Conservation (phyloP, 1,284 basidiomycete genomes). For the Cryptococcus sp. region DNA sequence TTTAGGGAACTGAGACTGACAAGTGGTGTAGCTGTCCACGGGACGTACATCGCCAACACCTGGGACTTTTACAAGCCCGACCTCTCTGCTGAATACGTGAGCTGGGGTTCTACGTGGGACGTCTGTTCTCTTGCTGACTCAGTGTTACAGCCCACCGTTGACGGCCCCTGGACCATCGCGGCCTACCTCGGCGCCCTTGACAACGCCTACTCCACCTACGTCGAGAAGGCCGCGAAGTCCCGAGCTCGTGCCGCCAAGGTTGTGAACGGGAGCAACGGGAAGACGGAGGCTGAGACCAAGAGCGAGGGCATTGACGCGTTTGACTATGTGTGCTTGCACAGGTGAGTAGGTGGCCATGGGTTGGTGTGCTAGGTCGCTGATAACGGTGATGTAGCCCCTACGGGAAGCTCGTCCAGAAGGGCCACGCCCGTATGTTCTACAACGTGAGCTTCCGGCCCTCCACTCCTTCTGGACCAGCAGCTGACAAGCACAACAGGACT, state of each 20-base stretch:
- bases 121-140: not conserved
- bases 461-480: not conserved
- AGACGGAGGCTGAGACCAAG: conserved; percentile 39
- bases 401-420: conserved; percentile 98
- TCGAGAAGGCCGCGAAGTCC: conserved; percentile 71
- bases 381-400: conserved; percentile 60
- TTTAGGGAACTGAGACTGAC: not conserved
- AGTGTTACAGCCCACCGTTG: conserved; percentile 74
- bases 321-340: conserved; percentile 90
- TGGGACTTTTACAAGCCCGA: conserved; percentile 99
- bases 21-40: conserved; percentile 73
- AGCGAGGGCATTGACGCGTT: conserved; percentile 70
- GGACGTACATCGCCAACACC: conserved; percentile 94
- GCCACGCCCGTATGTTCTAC: conserved; percentile 73
- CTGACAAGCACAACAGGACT: conserved; percentile 60
- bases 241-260: conserved; percentile 45
- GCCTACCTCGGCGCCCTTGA: conserved; percentile 95
- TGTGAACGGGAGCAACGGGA: conserved; percentile 32
- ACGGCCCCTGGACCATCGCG: conserved; percentile 93
- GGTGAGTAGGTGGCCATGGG: conserved; percentile 31
- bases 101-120: not conserved
- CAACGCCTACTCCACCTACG: conserved; percentile 80
- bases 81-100: conserved; percentile 55
- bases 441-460: conserved; percentile 27
- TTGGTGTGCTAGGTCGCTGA: not conserved